Evolutionary conservation across 2,329 filamentous ascomycete species (phyloP), one percentile per base, ranked within the genome.

Genomic region (Plenodomus lindquistii): DNA sequence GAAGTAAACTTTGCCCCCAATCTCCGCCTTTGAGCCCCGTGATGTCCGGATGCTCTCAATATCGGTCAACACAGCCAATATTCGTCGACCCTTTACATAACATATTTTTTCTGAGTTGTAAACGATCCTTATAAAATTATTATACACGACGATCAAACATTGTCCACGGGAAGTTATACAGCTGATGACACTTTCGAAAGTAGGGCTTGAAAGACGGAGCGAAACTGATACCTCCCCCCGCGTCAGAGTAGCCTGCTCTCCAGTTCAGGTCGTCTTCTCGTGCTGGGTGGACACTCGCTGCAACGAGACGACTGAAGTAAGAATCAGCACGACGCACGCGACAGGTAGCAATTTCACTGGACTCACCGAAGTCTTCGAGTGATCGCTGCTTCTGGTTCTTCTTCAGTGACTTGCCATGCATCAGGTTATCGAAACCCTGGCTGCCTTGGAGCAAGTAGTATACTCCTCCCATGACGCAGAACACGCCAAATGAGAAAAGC

Each of bases 251-350:
- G 27, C 27, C 27, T 11, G 10, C 22, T 31, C 11, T 31, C 11
- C 27, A 31, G 4, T 11, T 22, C 37, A 39, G 15, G 85, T 80
- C 62, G 85, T 88, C 82, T 92, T 93, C 81, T 95, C 90, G 80
- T 96, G 91, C 78, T 94, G 89, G 54, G 88, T 94, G 46, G 90
- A 93, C 60, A 94, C 89, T 76, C 91, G 88, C 80, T 95, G 89
- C 73, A 95, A 82, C 52, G 88, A 91, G 70, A 95, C 89, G 73
- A 94, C 89, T 91, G 66, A 63, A 61, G 4, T 46, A n/a, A n/a
- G 52, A 46, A 72, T 87, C 83, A 87, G 82, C 62, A 47, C 4
- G 47, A 20, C 48, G 16, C 38, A 37, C 21, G 17, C 5, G 10
- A 20, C 29, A 3, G 41, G 21, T 21, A 9, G 31, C 34, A 42